phyloP scores from a whole-genome alignment of 495 filamentous ascomycete species.

The Daldinia decipiens region DNA sequence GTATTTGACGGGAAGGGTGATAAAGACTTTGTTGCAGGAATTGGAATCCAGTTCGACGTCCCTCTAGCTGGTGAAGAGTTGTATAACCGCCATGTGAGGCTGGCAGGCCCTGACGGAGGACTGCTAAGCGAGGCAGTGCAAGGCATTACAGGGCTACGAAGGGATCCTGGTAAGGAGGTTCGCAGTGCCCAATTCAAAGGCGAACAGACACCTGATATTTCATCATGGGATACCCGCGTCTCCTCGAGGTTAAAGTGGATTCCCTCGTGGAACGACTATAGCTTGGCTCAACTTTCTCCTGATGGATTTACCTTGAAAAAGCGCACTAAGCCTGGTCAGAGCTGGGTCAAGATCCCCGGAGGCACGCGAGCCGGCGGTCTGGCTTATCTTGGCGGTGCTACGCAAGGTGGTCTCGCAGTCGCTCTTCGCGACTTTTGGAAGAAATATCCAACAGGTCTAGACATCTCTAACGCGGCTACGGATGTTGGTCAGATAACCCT shows the following conservation, averaged over 20 bases:
- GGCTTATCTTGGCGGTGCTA: slow-evolving; percentile 59
- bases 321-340: slow-evolving; percentile 57
- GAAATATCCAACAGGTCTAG: slow-evolving; percentile 59
- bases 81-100: slow-evolving; percentile 55
- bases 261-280: slow-evolving; percentile 61
- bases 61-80: slow-evolving; percentile 51
- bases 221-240: slow-evolving; percentile 53
- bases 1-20: slow-evolving; percentile 52
- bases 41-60: slow-evolving; percentile 55
- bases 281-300: slow-evolving; percentile 57
- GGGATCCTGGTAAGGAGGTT: slow-evolving; percentile 51
- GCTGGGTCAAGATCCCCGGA: slow-evolving; percentile 62
- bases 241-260: slow-evolving; percentile 54
- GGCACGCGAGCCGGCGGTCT: slow-evolving; percentile 58
- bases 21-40: slow-evolving; percentile 51
- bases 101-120: slow-evolving; percentile 53
- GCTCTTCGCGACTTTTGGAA: slow-evolving; percentile 64
- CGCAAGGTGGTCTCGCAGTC: slow-evolving; percentile 57
- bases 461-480: slow-evolving; percentile 53
- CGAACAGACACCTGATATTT: slow-evolving; percentile 41
- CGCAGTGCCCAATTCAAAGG: slow-evolving; percentile 53
- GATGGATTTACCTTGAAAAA: slow-evolving; percentile 64
- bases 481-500: slow-evolving; percentile 55
- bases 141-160: slow-evolving; percentile 55
- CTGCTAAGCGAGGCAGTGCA: slow-evolving; percentile 55